Evolutionary conservation across 2,329 filamentous ascomycete species (phyloP).

Genomic region (Penicillium sp.): DNA sequence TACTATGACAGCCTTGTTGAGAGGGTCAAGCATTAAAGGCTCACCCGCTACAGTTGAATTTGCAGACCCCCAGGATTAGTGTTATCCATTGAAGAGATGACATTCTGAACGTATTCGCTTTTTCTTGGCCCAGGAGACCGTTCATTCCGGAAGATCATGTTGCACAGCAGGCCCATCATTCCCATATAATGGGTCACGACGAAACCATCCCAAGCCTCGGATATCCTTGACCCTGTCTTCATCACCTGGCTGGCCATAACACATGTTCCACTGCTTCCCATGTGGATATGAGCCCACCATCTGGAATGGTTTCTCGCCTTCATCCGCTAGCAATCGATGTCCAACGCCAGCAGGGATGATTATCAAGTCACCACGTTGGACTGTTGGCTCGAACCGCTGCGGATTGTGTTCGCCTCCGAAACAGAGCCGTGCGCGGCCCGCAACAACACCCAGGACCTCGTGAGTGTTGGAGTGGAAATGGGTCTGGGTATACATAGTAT

Average conservation of each 20-base stretch:
- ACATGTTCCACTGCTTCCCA: slow-evolving; percentile 69
- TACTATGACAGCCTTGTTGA: slow-evolving; percentile 42
- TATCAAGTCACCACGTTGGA: slow-evolving; percentile 65
- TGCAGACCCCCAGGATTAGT: no score
- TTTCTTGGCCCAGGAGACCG: not conserved
- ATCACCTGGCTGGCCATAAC: slow-evolving; percentile 65
- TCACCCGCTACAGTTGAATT: not conserved
- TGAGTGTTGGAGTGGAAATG: slow-evolving; percentile 72
- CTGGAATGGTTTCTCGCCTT: slow-evolving; percentile 55
- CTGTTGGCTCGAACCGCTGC: slow-evolving; percentile 57
- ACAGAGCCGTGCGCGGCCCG: slow-evolving; percentile 63
- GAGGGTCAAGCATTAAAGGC: slow-evolving; percentile 31
- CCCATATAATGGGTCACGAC: slow-evolving; percentile 64
- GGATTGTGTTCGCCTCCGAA: slow-evolving; percentile 70
- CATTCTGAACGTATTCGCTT: not conserved
- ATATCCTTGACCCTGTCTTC: slow-evolving; percentile 58
- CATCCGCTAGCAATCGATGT: slow-evolving; percentile 65
- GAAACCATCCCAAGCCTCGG: slow-evolving; percentile 59
- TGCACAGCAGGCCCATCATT: slow-evolving; percentile 55
- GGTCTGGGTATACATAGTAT: slow-evolving; percentile 68
- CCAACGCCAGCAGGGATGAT: slow-evolving; percentile 69
- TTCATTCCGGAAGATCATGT: not conserved
- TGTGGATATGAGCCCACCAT: slow-evolving; percentile 71
- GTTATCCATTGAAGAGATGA: not conserved
- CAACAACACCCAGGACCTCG: slow-evolving; percentile 66